Evolutionary conservation across 768 basidiomycete species (phyloP).

Genomic region (Multifurca ochricompacta): DNA sequence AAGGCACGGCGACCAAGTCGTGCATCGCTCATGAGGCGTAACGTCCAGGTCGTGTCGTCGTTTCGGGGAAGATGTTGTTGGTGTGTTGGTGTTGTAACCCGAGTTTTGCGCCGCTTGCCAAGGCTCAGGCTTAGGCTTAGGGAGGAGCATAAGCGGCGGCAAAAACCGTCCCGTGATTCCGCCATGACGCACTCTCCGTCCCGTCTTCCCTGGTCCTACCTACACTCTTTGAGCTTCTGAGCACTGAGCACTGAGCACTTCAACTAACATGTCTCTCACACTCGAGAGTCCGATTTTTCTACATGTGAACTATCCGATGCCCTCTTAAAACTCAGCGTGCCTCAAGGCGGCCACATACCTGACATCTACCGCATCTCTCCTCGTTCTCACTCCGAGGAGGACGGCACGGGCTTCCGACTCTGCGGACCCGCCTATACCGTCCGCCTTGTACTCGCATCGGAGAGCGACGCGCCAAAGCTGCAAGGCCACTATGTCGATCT

Average conservation of each 20-base stretch:
- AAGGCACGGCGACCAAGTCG: conserved; percentile 38
- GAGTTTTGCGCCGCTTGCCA: not conserved
- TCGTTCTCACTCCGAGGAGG: conserved; percentile 27
- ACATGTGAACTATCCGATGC: conserved; percentile 88
- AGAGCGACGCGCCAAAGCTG: conserved; percentile 55
- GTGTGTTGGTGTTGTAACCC: not conserved
- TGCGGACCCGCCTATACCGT: conserved; percentile 87
- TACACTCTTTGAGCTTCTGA: too few species aligned
- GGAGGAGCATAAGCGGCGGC: too few species aligned
- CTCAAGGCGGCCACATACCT: conserved; percentile 73
- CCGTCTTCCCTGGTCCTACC: too few species aligned
- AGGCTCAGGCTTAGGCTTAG: not conserved
- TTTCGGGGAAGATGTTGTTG: not conserved
- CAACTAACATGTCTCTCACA: conserved; percentile 8
- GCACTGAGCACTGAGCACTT: too few species aligned
- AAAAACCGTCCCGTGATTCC: not conserved
- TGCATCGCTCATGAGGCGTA: conserved; percentile 14
- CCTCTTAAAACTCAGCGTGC: conserved; percentile 65
- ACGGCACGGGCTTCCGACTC: conserved; percentile 32
- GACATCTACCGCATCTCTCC: conserved; percentile 60
- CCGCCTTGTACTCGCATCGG: conserved; percentile 58
- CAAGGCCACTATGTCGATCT: conserved; percentile 78
- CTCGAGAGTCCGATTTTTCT: conserved; percentile 37
- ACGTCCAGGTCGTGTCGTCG: not conserved
- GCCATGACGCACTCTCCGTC: too few species aligned